Base-by-base conservation (phyloP, 23 red algal species). In the Pyropia haitanensis region DNA sequence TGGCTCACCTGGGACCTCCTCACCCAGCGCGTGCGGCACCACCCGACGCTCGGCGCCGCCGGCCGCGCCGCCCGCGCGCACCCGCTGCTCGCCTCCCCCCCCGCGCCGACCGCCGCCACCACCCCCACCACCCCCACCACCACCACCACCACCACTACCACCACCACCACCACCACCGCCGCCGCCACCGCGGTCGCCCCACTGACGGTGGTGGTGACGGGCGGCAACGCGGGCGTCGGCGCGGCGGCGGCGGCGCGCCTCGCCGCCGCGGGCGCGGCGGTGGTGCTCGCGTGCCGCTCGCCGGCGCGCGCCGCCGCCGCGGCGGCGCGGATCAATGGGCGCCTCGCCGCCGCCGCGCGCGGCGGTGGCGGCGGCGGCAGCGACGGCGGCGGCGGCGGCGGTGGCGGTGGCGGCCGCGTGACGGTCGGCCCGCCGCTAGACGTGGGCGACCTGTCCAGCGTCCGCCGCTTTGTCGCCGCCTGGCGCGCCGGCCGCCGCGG, bases 141-240 rank as follows among this genome's bases (percentile, higher is more conserved):
- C 30, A 5, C 5, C 30, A 5, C 2, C 31, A 2, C 31, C 31
- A 2, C 2, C 31, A 2, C 31, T 33, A 6, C 3, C 31, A 6
- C 31, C 31, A 6, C 31, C 3, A 58, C 55, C 55, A 58, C 30
- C 30, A 5, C 30, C 30, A 5, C 5, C 30, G 30, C 2, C 31
- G 3, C 31, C 31, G 3, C 2, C 31, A 2, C 31, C 6, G 31
- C 3, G 3, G 31, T 6, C 31, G 31, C 31, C 3, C 2, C 55
- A 2, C 2, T 4, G 57, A 27, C 29, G 57, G 72, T 49, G 9
- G 53, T 98, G 29, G 73, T 98, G 31, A 98, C 94, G 17, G 94
- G 94, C 7, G 79, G 75, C 23, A 98, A 90, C 64, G 82, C 85
- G 18, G 94, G 94, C 53, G 81, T 98, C 66, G 94, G 94, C 27